Evolutionary conservation across 2,329 filamentous ascomycete genomes (phyloP).

Genomic region (Ceratocystis albifundus): DNA sequence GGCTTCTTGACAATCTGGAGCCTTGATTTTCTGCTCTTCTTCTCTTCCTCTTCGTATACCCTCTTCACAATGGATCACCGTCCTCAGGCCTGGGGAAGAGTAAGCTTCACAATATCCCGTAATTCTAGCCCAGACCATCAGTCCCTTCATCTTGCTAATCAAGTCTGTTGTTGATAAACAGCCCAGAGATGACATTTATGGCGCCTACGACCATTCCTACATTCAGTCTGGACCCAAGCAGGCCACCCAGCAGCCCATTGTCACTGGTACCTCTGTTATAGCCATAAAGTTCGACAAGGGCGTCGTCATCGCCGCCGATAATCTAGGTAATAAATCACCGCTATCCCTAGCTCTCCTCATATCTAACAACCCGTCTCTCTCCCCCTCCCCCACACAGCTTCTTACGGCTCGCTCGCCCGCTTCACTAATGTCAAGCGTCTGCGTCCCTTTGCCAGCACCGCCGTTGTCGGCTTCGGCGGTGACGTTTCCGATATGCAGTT

Average conservation of each 20-base stretch:
- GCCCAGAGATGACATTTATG: slow-evolving; percentile 97
- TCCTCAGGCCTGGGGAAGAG: slow-evolving; percentile 61
- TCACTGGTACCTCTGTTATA: slow-evolving; percentile 92
- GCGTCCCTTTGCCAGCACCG: slow-evolving; percentile 70
- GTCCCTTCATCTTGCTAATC: slow-evolving; percentile 22
- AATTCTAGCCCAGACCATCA: neutral
- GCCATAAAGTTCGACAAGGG: slow-evolving; percentile 93
- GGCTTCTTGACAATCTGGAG: neutral
- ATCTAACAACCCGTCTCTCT: neutral
- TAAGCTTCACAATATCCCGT: slow-evolving; percentile 35
- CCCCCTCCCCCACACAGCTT: slow-evolving; percentile 47
- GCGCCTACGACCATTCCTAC: slow-evolving; percentile 79
- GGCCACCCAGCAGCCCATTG: slow-evolving; percentile 83
- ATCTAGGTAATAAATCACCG: slow-evolving; percentile 55
- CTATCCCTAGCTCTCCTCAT: slow-evolving; percentile 8
- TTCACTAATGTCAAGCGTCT: slow-evolving; percentile 96
- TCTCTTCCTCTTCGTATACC: slow-evolving; percentile 6
- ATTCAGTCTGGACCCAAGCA: slow-evolving; percentile 65
- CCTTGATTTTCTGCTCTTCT: neutral
- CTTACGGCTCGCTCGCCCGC: slow-evolving; percentile 90
- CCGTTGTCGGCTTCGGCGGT: slow-evolving; percentile 86
- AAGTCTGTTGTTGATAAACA: slow-evolving; percentile 32
- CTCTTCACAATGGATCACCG: slow-evolving; percentile 53
- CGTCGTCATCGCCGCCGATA: slow-evolving; percentile 93
- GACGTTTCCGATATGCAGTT: slow-evolving; percentile 99